Percentiles rank a stretch among this genome's conserved stretches.
Evolutionary conservation across 129 eudicot species (phyloP).

Genomic region (Sambucus nigra): DNA sequence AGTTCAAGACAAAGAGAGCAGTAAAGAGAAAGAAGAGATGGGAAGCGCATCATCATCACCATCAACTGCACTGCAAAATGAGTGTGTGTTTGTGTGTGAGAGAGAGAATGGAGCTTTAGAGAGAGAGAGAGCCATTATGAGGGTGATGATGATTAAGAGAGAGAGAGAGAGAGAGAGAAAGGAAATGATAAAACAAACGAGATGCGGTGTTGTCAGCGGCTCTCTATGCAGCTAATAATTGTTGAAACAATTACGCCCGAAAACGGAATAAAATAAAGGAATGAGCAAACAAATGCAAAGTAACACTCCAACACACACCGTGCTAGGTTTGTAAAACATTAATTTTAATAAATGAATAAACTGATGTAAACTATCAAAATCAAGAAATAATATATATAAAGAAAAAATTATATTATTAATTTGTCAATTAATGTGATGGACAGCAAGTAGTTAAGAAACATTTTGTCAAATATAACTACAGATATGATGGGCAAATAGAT

Average conservation of each 20-base stretch:
- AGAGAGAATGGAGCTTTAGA: neutral
- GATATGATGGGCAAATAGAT: too few species aligned
- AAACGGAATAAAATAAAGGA: too few species aligned
- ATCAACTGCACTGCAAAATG: constrained; percentile 1
- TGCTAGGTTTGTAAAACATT: too few species aligned
- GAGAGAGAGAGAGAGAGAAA: constrained; percentile 2
- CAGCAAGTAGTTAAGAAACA: too few species aligned
- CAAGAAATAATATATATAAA: too few species aligned
- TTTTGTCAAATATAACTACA: too few species aligned
- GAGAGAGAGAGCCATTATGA: constrained; percentile 3
- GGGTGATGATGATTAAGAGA: constrained; percentile 9
- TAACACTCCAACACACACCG: too few species aligned
- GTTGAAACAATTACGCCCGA: neutral
- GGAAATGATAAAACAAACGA: neutral
- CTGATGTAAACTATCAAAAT: too few species aligned
- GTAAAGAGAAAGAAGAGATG: constrained; percentile 2
- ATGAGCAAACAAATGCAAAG: too few species aligned
- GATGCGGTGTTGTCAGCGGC: constrained; percentile 1
- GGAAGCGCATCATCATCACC: neutral
- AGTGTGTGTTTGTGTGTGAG: neutral
- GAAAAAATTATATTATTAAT: too few species aligned
- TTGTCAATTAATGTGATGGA: too few species aligned
- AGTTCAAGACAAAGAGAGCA: neutral
- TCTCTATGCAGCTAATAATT: constrained; percentile 3
- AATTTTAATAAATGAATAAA: too few species aligned